A percentile compares a stretch with the other conserved stretches of the same genome.
These are phyloP conservation scores for Hypoxylon subgilvum DNA, from an alignment of 495 filamentous ascomycete species.

Conservation along the genomic window DNA sequence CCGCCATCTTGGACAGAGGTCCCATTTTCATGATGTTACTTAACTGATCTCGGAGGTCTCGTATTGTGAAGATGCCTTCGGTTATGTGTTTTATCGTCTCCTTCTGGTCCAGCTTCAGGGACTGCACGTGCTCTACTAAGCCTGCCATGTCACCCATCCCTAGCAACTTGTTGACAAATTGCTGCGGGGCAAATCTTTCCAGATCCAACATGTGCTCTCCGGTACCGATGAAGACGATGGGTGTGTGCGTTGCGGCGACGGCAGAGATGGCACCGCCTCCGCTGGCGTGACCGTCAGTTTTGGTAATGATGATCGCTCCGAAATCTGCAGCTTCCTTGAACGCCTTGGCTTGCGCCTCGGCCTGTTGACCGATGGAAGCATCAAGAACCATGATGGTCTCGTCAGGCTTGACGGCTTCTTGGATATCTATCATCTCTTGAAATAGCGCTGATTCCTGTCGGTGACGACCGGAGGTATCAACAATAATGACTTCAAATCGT, in stretches of 20 bases:
- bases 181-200: constrained; percentile 87
- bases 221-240: constrained; percentile 96
- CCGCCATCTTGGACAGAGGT: constrained; percentile 93
- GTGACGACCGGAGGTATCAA: constrained; percentile 94
- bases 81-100: constrained; percentile 99
- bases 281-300: constrained; percentile 93
- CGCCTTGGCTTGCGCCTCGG: constrained; percentile 90
- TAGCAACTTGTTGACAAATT: constrained; percentile 88
- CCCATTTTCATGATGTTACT: constrained; percentile 99
- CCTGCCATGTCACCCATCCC: constrained; percentile 98
- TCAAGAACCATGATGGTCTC: constrained; percentile 99
- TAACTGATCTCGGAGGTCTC: constrained; percentile 93
- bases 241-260: constrained; percentile 93
- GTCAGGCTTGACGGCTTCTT: constrained; percentile 86
- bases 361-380: constrained; percentile 92
- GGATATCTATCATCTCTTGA: constrained; percentile 97
- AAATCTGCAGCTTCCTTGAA: constrained; percentile 99
- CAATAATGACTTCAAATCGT: constrained; percentile 96
- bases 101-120: constrained; percentile 95
- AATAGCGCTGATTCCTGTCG: constrained; percentile 94
- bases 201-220: constrained; percentile 97
- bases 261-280: constrained; percentile 98
- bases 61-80: constrained; percentile 93
- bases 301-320: constrained; percentile 98
- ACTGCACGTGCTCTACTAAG: constrained; percentile 94